phyloP scores from a whole-genome alignment of 139 green algal species.

The Chlamydomonas urium region DNA sequence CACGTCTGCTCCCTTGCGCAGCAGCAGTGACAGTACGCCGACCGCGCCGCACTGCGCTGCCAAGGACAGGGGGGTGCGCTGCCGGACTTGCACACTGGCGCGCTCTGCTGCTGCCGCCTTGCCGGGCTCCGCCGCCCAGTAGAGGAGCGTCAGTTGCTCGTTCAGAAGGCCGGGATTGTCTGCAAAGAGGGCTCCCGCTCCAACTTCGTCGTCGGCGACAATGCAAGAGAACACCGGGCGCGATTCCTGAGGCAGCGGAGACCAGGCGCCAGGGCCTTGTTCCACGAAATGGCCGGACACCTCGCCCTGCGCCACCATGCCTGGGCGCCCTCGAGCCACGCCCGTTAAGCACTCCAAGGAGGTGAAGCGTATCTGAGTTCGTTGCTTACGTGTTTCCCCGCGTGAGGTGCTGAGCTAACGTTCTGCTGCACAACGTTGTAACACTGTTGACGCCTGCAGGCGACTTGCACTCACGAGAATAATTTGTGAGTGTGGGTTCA shows the following conservation, averaged over 20 bases:
- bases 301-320: no score
- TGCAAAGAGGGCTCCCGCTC: neutral
- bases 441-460: no score
- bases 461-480: no score
- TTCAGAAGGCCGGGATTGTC: neutral
- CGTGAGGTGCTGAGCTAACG: no score
- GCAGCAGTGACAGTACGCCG: neutral
- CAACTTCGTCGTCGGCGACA: neutral
- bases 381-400: no score
- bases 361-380: no score
- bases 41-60: neutral
- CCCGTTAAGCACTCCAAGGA: no score
- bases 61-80: neutral
- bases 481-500: no score
- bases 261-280: neutral
- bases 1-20: constrained; percentile 3
- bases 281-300: constrained; percentile 7
- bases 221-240: neutral
- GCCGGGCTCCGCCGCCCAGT: neutral
- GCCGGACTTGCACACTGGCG: constrained; percentile 1
- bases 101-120: neutral
- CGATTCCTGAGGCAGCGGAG: neutral
- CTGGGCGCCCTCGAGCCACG: no score
- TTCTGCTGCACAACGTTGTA: no score
- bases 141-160: neutral